A percentile compares a stretch with the other conserved stretches of the same genome.
These are phyloP conservation scores for Exsudoporus frostii DNA, from an alignment of 768 basidiomycete species.

Conservation along the genomic window DNA sequence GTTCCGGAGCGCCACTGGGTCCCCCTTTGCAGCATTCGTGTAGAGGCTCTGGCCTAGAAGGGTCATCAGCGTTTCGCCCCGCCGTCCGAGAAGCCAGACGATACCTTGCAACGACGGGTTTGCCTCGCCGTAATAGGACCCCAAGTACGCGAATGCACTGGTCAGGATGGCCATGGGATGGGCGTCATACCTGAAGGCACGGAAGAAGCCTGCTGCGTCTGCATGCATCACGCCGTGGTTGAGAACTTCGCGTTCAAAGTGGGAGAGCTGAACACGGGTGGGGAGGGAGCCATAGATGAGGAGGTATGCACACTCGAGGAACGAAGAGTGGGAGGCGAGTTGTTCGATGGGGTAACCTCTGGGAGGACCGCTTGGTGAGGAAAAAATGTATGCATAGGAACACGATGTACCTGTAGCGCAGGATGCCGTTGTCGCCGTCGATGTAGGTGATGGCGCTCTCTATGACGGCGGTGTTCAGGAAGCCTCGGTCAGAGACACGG, in stretches of 20 bases:
- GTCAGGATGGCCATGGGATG: constrained; percentile 92
- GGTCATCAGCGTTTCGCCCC: constrained; percentile 1
- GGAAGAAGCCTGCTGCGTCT: constrained; percentile 67
- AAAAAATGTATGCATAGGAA: background rate
- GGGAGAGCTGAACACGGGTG: constrained; percentile 49
- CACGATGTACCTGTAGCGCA: constrained; percentile 64
- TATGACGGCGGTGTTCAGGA: constrained; percentile 80
- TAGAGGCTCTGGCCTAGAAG: constrained; percentile 69
- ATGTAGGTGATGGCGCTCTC: constrained; percentile 85
- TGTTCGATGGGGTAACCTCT: constrained; percentile 94
- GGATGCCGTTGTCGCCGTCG: constrained; percentile 82
- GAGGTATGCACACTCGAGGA: constrained; percentile 82
- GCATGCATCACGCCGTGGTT: constrained; percentile 69
- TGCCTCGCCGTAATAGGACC: constrained; percentile 83
- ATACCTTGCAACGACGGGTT: constrained; percentile 84
- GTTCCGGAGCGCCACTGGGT: constrained; percentile 60
- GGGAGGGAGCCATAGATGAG: constrained; percentile 87
- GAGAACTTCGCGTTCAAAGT: constrained; percentile 74
- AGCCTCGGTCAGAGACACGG: constrained; percentile 76
- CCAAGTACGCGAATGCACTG: constrained; percentile 83
- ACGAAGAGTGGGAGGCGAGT: constrained; percentile 73
- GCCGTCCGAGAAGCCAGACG: background rate
- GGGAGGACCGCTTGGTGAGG: background rate
- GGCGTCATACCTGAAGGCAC: constrained; percentile 81
- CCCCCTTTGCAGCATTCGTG: constrained; percentile 65